Base-by-base conservation (phyloP, 2,329 filamentous ascomycete species). In the Aspergillus tamarii region DNA sequence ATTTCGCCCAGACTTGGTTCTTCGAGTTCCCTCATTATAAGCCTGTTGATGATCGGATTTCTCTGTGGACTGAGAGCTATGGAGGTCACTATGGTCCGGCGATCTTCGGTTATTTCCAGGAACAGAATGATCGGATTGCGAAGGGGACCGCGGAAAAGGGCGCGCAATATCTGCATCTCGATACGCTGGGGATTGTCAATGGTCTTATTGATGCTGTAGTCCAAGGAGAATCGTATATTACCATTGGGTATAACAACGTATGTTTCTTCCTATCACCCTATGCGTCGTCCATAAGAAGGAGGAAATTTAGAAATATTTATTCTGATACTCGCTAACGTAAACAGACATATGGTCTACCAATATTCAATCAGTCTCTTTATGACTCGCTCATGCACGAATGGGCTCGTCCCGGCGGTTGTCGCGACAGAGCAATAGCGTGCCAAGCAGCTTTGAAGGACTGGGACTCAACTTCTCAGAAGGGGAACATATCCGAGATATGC, bases 21-120 rank as follows among this genome's bases (percentile, higher is more conserved):
- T 81, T 84, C 4, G 84, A 87, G 36, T 91, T 91, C 63, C 88
- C 87, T 0, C 81, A 83, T 30, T 90, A 91, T 70, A 82, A 85
- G 72, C 84, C 84, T 3, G 83, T 84, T 48, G 84, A 88, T 63
- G 84, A 87, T 50, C 75, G 76, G 12, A 74, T 82, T 50, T 79
- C 78, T 63, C 75, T 82, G 54, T 82, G 78, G 78, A 81, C 78
- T 1, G 80, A 82, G 67, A 81, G 80, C 9, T 82, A 81, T 53
- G 81, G 81, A 26, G 81, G 81, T 3, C 77, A 73, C 36, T 83
- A 82, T 64, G 81, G 76, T 3, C 81, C 78, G 1, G 72, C 76
- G 1, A 80, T 80, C 45, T 70, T 76, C 28, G 70, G 76, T 0
- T 78, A 76, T 64, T 77, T 81, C 65, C 76, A 80, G 52, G 73